Evolutionary conservation across 192 early-diverging fungal species (phyloP).

Genomic region (Mortierella antarctica): DNA sequence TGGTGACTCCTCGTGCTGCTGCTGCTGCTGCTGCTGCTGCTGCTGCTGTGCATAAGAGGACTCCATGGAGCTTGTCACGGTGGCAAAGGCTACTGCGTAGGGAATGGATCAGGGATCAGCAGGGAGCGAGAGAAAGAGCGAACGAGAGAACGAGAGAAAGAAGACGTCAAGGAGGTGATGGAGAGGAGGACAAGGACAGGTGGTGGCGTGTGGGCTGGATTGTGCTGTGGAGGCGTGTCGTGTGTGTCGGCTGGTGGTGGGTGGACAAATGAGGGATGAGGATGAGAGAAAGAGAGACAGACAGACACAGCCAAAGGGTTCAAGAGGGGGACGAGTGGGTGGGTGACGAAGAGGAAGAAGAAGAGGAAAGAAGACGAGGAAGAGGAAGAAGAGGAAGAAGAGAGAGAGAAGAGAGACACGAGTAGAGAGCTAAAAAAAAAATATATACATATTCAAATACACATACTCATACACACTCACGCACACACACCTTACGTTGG

Average conservation of each 20-base stretch:
- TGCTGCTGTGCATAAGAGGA: background rate
- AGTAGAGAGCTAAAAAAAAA: background rate
- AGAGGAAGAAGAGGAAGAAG: background rate
- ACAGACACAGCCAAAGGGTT: background rate
- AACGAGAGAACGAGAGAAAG: background rate
- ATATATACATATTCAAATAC: too few species aligned
- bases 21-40: background rate
- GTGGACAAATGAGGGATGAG: background rate
- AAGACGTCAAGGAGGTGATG: background rate
- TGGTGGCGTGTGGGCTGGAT: too few species aligned
- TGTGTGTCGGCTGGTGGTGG: background rate
- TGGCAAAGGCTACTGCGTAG: background rate
- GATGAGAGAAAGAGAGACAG: background rate
- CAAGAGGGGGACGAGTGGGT: background rate
- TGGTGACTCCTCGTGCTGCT: background rate
- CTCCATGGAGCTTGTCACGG: too few species aligned
- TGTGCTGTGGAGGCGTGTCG: too few species aligned
- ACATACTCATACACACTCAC: too few species aligned
- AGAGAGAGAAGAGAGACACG: background rate
- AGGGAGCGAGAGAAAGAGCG: background rate
- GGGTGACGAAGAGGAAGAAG: background rate
- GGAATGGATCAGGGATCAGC: background rate
- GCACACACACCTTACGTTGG: too few species aligned
- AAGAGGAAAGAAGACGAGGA: background rate
- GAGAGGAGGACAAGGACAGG: background rate